A percentile compares a stretch with the other conserved stretches of the same genome.
These are phyloP conservation scores for Pelargonium nanum DNA, from an alignment of 345 rosid genomes.

Conservation along the genomic window DNA sequence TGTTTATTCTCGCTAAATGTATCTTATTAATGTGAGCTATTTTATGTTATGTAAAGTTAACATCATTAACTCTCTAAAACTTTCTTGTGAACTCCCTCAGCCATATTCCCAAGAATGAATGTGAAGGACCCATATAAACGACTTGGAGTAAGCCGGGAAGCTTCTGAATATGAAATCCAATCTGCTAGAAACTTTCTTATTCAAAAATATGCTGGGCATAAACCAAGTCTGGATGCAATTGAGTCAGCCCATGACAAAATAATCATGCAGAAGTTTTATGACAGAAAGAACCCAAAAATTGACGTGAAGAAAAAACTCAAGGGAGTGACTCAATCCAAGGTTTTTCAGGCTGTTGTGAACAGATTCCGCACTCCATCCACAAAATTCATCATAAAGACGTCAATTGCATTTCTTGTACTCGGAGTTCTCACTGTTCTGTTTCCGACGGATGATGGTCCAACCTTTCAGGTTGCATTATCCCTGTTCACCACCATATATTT, in stretches of 20 bases:
- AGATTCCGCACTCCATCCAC: constrained; percentile 72
- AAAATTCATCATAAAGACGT: constrained; percentile 47
- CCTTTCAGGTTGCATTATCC: constrained; percentile 77
- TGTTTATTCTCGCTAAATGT: neutral
- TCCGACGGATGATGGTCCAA: constrained; percentile 97
- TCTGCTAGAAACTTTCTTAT: constrained; percentile 82
- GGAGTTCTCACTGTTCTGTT: constrained; percentile 67
- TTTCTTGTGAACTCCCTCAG: constrained; percentile 10
- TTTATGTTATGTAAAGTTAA: neutral
- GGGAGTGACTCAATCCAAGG: constrained; percentile 57
- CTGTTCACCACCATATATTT: constrained; percentile 67
- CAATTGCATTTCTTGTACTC: constrained; percentile 55
- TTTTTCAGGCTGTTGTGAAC: constrained; percentile 50
- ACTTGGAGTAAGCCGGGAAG: constrained; percentile 86
- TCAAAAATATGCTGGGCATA: constrained; percentile 66
- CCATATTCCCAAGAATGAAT: constrained; percentile 73
- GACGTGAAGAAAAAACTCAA: constrained; percentile 64
- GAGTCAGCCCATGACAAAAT: constrained; percentile 91
- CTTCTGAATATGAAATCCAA: constrained; percentile 93
- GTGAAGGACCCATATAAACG: constrained; percentile 75
- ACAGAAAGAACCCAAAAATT: constrained; percentile 76
- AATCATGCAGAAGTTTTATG: constrained; percentile 82
- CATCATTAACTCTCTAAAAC: neutral
- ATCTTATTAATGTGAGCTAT: neutral
- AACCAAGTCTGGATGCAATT: constrained; percentile 85